Base-by-base conservation (phyloP, 176 grass and related monocot species). In the Aegilops bicornis region DNA sequence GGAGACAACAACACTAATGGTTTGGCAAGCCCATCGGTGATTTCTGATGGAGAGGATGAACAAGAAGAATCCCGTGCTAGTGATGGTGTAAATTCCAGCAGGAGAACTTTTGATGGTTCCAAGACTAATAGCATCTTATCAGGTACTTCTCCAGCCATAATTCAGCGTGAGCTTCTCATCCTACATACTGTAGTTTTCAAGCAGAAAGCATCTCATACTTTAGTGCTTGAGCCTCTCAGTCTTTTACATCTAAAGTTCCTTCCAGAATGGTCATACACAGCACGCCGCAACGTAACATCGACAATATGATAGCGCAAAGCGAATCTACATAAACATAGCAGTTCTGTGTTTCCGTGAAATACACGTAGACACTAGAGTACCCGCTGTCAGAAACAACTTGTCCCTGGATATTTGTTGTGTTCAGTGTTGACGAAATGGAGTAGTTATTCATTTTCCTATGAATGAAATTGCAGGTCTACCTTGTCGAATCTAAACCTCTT, bases 11-110 rank as follows among this genome's bases (percentile, higher is more conserved):
- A 88, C 64, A 67, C 80, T 47, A 96, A 91, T 83, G 91, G 82
- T 67, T 89, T 87, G 86, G 94, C 87, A 59, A 96, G 92, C 84
- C 90, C 94, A 13, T 94, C 97, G 2, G 87, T 94, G 31, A 87
- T 91, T 74, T 99, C 97, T 30, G 97, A 99, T 90, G 97, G 97
- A 86, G 97, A 99, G 80, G 97, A 99, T 79, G 94, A 99, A 83
- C 67, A 69, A 83, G 97, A 99, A 71, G 97, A 94, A 78, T 86
- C 89, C 23, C 90, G 86, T 76, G 70, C 74, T 78, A 82, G 61
- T 81, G 94, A 97, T 79, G 80, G 92, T 75, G 89, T 58, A 39
- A 91, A 86, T 83, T 84, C 77, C 15, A 99, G 83, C 82, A 90
- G 90, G 85, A 92, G 92, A 88, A 83, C 87, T 79, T 88, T 91